Evolutionary conservation across 495 filamentous ascomycete genomes (phyloP), one percentile per base, ranked within the genome.

Genomic region (Oidiodendron maius): DNA sequence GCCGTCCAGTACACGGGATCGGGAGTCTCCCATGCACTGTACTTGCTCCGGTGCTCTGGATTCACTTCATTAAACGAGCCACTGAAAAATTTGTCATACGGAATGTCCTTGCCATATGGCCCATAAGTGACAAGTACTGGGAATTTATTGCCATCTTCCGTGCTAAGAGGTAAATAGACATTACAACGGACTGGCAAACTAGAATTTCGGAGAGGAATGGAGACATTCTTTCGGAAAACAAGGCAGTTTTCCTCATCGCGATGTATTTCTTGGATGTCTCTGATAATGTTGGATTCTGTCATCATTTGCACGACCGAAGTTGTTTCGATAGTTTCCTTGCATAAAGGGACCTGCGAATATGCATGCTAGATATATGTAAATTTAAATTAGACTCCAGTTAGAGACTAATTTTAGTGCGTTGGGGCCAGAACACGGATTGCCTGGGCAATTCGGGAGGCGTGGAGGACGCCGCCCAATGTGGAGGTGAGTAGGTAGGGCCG

Each of bases 91-190:
- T 62, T 64, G 20, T 56, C 50, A 56, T 77, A 79, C 25, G 62
- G 67, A 8, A 76, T 72, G 57, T 84, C 80, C 52, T 86, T 84
- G 9, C 80, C 82, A 53, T 86, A 86, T 1, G 82, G 81, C 0
- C 76, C 76, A 53, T 78, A 78, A 6, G 77, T 80, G 3, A 76
- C 66, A 0, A 81, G 56, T 0, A 77, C 76, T 1, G 77, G 76
- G 35, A 59, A 60, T 43, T 59, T 67, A 9, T 34, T 34, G 9
- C 28, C 28, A 34, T 34, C 28, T n/a, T n/a, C n/a, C n/a, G n/a
- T n/a, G n/a, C n/a, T 47, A 10, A 48, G 10, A 8, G 56, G 56
- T 10, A 52, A 34, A 28, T 59, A 59, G 1, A 59, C 52, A 50
- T 59, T 59, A 16, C 37, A 40, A 12, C 46, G 36, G 12, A 50